Conservation (phyloP, 1,284 basidiomycete species). For the Exsudoporus floridanus region DNA sequence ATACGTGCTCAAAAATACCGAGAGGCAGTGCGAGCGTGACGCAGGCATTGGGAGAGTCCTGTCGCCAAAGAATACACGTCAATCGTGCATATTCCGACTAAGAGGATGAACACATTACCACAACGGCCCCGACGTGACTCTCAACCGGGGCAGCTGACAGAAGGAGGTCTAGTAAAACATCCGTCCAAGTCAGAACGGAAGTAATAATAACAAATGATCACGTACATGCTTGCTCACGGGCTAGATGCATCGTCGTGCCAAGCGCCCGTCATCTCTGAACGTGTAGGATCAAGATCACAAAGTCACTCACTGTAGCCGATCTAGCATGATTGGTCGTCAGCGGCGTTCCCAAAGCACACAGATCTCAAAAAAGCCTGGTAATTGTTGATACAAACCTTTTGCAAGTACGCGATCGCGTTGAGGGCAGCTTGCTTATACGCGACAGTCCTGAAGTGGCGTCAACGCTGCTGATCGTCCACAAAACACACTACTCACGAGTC, state of each 20-base stretch:
- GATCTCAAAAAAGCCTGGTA: not conserved
- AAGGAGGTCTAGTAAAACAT: conserved; percentile 54
- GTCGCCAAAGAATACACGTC: not conserved
- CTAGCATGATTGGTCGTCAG: conserved; percentile 31
- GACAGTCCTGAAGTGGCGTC: conserved; percentile 48
- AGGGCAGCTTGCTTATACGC: conserved; percentile 80
- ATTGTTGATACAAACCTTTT: conserved; percentile 54
- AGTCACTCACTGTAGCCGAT: conserved; percentile 61
- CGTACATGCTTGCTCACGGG: conserved; percentile 71
- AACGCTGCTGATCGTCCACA: not conserved
- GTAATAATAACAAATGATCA: conserved; percentile 2
- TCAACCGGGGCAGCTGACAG: conserved; percentile 77
- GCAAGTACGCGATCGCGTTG: conserved; percentile 73
- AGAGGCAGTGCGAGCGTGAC: conserved; percentile 71
- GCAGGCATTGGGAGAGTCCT: conserved; percentile 78
- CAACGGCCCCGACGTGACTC: conserved; percentile 71
- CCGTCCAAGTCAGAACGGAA: not conserved
- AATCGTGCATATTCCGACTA: not conserved
- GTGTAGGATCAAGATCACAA: not conserved
- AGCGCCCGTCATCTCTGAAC: conserved; percentile 1
- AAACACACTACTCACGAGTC: conserved; percentile 53
- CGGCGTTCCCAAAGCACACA: not conserved
- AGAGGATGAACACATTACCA: conserved; percentile 44
- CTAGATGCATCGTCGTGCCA: conserved; percentile 34
- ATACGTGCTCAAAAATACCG: conserved; percentile 70